phyloP scores from a whole-genome alignment of 768 basidiomycete species.

The Termitomyces eurrhizus region DNA sequence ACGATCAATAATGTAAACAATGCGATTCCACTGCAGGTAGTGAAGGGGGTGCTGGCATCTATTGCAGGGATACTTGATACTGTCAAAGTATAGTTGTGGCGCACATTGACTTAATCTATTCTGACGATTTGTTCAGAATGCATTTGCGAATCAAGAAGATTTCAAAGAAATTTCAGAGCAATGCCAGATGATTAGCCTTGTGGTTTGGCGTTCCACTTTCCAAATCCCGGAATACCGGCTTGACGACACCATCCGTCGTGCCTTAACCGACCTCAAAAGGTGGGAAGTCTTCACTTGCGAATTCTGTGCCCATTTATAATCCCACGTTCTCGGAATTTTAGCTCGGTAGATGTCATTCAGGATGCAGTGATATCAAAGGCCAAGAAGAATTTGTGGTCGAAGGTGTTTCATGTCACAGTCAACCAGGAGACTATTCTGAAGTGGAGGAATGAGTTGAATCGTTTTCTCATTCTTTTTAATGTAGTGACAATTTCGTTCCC shows the following conservation, averaged over 20 bases:
- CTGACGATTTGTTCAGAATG: neutral
- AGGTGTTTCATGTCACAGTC: conserved; percentile 7
- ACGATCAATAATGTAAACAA: too few relatives aligned
- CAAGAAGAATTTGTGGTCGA: neutral
- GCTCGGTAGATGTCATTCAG: neutral
- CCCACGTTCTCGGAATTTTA: neutral
- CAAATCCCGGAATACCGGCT: neutral
- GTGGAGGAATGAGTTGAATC: conserved; percentile 7
- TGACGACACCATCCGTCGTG: too few relatives aligned
- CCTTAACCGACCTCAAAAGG: neutral
- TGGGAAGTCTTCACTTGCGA: neutral
- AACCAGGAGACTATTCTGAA: conserved; percentile 10
- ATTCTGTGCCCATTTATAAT: neutral
- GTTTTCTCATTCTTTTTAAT: conserved; percentile 6
- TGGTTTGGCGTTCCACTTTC: conserved; percentile 8
- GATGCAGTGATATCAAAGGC: conserved; percentile 1
- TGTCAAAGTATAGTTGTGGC: too few relatives aligned
- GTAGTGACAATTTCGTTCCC: neutral
- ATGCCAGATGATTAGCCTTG: conserved; percentile 11
- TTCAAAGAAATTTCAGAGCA: conserved; percentile 11
- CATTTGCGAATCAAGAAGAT: conserved; percentile 3
- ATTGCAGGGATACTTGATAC: too few relatives aligned
- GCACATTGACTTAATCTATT: neutral
- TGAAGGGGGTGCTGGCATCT: too few relatives aligned
- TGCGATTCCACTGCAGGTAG: too few relatives aligned